Evolutionary conservation across 257 asterid genomes (phyloP).

Genomic region (Dorcoceras hygrometricum): DNA sequence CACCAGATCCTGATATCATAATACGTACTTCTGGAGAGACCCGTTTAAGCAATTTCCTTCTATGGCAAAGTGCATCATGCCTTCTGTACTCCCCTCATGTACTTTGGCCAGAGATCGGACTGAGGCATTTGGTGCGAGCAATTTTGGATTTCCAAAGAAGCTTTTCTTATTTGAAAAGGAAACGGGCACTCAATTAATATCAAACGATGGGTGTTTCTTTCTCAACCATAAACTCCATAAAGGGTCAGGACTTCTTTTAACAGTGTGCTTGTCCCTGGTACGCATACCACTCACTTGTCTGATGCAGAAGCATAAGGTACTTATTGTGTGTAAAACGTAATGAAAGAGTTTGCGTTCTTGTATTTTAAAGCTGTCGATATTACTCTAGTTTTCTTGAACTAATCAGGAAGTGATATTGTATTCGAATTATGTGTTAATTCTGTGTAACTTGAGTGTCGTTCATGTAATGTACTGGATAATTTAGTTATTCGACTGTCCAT

Average conservation of each 20-base stretch:
- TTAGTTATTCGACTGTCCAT: not conserved
- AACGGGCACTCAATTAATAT: conserved; percentile 34
- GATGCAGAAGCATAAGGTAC: not conserved
- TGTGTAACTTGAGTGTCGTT: conserved; percentile 19
- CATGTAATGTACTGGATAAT: not conserved
- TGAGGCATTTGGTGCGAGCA: conserved; percentile 56
- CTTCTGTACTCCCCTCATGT: conserved; percentile 59
- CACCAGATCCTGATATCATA: conserved; percentile 71
- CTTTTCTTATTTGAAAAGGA: conserved; percentile 41
- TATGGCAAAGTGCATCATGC: conserved; percentile 73
- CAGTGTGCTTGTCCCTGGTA: conserved; percentile 18
- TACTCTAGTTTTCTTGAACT: not conserved
- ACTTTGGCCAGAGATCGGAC: conserved; percentile 82
- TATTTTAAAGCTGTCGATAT: conserved; percentile 6
- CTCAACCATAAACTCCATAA: not conserved
- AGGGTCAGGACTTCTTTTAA: conserved; percentile 16
- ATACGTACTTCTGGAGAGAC: conserved; percentile 77
- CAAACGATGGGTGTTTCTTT: not conserved
- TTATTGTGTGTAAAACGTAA: not conserved
- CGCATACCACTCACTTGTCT: not conserved
- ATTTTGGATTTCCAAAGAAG: conserved; percentile 63
- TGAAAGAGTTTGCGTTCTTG: not conserved
- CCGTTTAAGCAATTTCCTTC: conserved; percentile 78
- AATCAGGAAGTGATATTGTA: conserved; percentile 20
- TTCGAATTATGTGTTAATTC: no score